These are phyloP conservation scores for Fomitopsis pinicola DNA, from an alignment of 1,284 basidiomycete genomes.

Conservation along the genomic window DNA sequence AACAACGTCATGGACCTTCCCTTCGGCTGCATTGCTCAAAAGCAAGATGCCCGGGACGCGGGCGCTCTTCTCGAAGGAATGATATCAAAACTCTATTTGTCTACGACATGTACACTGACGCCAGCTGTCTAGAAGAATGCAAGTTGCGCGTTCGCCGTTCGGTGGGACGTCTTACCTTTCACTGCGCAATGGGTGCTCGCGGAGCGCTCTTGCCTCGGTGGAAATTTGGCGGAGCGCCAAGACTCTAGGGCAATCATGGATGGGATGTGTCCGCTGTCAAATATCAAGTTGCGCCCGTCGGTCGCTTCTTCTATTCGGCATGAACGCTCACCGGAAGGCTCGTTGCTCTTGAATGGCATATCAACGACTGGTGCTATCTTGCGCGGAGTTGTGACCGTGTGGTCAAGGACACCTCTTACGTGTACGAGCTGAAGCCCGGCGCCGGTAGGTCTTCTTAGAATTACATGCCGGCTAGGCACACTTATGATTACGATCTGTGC, in stretches of 20 bases:
- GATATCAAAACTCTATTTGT: conserved; percentile 1
- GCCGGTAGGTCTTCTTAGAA: not conserved
- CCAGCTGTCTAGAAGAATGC: not conserved
- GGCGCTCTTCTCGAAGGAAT: not conserved
- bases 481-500: not conserved
- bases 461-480: not conserved
- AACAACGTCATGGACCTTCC: not conserved
- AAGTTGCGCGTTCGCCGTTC: not conserved
- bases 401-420: not conserved
- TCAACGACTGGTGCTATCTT: not conserved
- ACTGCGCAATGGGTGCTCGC: not conserved
- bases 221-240: not conserved
- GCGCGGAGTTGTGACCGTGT: not conserved
- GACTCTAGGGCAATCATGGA: not conserved
- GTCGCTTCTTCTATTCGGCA: not conserved
- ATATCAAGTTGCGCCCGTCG: not conserved
- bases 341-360: not conserved
- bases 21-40: not conserved
- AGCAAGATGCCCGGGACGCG: not conserved
- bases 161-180: not conserved
- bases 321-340: not conserved
- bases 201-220: not conserved
- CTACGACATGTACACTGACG: not conserved
- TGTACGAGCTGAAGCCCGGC: not conserved
- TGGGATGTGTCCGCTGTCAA: not conserved